phyloP scores from a whole-genome alignment of 1,284 basidiomycete species.

The Schizopora paradoxa region DNA sequence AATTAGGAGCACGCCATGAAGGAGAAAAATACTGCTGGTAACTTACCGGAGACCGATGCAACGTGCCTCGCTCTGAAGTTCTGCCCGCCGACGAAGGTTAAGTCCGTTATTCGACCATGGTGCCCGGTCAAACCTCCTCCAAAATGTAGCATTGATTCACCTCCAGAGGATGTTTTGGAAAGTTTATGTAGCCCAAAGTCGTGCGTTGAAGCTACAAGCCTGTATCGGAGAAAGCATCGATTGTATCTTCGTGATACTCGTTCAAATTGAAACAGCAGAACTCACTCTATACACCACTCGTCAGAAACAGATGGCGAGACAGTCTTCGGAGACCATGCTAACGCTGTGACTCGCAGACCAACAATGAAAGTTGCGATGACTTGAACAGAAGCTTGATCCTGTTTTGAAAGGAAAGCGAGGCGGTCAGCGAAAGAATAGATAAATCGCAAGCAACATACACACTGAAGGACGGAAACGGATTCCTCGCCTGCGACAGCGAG shows the following conservation, averaged over 20 bases:
- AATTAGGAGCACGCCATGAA: too few species aligned
- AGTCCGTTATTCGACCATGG: slow-evolving; percentile 58
- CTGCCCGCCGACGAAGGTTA: slow-evolving; percentile 69
- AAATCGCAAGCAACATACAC: slow-evolving; percentile 39
- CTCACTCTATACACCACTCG: slow-evolving; percentile 68
- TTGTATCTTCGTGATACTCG: slow-evolving; percentile 11
- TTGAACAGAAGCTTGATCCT: too few species aligned
- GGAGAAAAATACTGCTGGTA: too few species aligned
- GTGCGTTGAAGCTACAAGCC: slow-evolving; percentile 58
- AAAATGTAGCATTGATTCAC: slow-evolving; percentile 60
- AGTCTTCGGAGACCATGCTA: slow-evolving; percentile 72
- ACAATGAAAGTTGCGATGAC: slow-evolving; percentile 66
- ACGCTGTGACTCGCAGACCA: slow-evolving; percentile 62
- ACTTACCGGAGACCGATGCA: slow-evolving; percentile 69
- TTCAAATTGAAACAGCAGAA: slow-evolving; percentile 14
- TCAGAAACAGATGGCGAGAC: slow-evolving; percentile 59
- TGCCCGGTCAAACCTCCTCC: slow-evolving; percentile 74
- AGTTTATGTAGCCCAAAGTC: slow-evolving; percentile 68
- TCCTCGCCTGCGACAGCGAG: slow-evolving; percentile 67
- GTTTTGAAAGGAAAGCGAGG: slow-evolving; percentile 15
- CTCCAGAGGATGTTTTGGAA: slow-evolving; percentile 43
- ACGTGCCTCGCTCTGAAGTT: slow-evolving; percentile 65
- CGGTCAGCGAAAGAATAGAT: slow-evolving; percentile 16
- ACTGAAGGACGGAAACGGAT: slow-evolving; percentile 60
- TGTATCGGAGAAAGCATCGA: slow-evolving; percentile 26